Conservation (phyloP, 164 flowering plant species). For the Macadamia integrifolia region DNA sequence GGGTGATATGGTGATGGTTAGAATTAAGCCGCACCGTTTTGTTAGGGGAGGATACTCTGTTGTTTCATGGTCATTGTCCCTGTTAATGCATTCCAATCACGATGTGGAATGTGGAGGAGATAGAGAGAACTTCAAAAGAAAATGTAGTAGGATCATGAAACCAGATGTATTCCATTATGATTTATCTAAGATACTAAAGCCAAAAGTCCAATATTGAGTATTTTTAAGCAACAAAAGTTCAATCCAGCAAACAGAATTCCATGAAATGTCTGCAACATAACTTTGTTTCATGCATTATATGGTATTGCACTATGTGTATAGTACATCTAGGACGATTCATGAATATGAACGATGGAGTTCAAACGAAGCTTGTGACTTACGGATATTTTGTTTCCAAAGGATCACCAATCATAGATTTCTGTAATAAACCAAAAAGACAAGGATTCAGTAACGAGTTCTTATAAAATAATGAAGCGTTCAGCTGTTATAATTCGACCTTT, state of each 20-base stretch:
- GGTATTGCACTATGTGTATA: background rate
- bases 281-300: background rate
- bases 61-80: background rate
- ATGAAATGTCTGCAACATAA: background rate
- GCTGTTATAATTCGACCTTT: constrained; percentile 44
- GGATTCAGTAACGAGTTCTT: background rate
- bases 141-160: background rate
- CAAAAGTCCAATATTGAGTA: background rate
- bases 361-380: constrained; percentile 41
- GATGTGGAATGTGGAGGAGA: background rate
- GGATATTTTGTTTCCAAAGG: constrained; percentile 91
- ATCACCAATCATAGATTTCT: constrained; percentile 71
- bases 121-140: background rate
- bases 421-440: constrained; percentile 17
- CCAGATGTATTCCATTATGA: background rate
- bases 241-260: background rate
- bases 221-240: background rate
- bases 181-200: background rate
- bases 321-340: background rate
- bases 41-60: background rate
- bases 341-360: background rate
- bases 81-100: background rate
- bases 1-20: too few species aligned
- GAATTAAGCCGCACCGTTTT: too few species aligned
- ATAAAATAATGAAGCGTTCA: constrained; percentile 1